Evolutionary conservation across 352 stramenopile genomes (phyloP), one percentile per base, ranked within the genome.

Genomic region (Globisporangium carolinianum): DNA sequence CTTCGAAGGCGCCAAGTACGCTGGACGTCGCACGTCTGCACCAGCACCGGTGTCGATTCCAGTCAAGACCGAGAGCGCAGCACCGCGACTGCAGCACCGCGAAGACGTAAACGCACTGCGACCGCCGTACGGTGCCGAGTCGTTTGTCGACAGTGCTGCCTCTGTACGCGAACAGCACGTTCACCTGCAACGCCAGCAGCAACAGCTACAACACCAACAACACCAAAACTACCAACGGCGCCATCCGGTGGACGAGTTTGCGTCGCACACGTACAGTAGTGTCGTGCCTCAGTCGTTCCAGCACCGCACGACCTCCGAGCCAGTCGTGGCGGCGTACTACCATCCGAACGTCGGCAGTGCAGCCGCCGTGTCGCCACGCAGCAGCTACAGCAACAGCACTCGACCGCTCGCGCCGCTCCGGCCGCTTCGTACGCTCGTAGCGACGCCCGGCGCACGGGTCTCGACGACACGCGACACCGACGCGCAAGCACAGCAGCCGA

Each of bases 1-100:
- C 9, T 62, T 62, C 8, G 58, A 63, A 37, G 58, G 53, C 9
- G 53, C 58, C 17, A 62, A 62, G 17, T 15, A 57, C 43, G 50
- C 57, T 3, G 10, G 35, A 4, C 32, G 46, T 11, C 50, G 56
- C 11, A 32, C 24, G 39, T 43, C 39, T 8, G 39, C 39, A 43
- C 39, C 2, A 32, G 39, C 39, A 43, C 7, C 39, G 39, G 7
- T 43, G 39, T 36, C 45, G 45, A 49, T n/a, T 6, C 15, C 14
- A 14, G 17, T 17, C 15, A 49, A 49, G 45, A 35, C 15, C 15
- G 14, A 49, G 45, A n/a, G 24, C 15, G 14, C 15, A 35, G 8
- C 45, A 24, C 2, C 6, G 5, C 14, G 45, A 12, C 45, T 49
- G 45, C 39, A 35, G 15, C 15, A 47, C 12, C 11, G 24, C 24